Evolutionary conservation across 176 grass and related monocot genomes (phyloP), one percentile per base, ranked within the genome.

Genomic region (Triticum turgidum): DNA sequence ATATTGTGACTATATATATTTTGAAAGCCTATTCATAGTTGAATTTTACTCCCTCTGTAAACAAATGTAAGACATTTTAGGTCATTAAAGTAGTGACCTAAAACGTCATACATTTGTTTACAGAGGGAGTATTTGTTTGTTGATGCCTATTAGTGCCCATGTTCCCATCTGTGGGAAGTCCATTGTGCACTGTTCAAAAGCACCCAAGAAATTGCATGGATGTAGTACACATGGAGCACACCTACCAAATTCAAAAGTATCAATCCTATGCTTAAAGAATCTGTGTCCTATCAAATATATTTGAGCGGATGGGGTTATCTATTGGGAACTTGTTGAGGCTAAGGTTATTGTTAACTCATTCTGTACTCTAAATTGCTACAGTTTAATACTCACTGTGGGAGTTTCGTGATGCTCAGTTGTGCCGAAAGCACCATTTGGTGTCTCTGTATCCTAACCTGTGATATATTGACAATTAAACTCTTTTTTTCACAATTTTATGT

Each of bases 401-500:
- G 29, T 49, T 80, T 18, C 6, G 18, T 87, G 5, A 75, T 30
- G 45, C 52, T 66, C 59, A 62, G 24, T 84, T 77, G 59, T 76
- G 58, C 58, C 12, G 4, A 49, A 33, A 22, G 24, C 65, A 63
- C 1, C 34, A 51, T 65, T 68, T 76, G 21, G 39, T 66, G 21
- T 20, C 34, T 63, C 32, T 35, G 13, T 62, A 62, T 71, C 21
- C 59, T 62, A 51, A 82, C n/a, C 37, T 59, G 80, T 22, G 33
- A 39, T 65, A 10, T 56, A 56, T 59, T 29, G 35, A 38, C 69
- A 38, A 65, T 65, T 78, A 73, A 42, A 12, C 86, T 51, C 39
- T 68, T 29, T 29, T 29, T 71, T 34, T 77, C 80, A 34, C 15
- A 64, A 35, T 38, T 84, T 88, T 87, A 25, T 87, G 67, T 82